phyloP scores from a whole-genome alignment of 202 grass and related monocot species.

The Dendrocalamus latiflorus region DNA sequence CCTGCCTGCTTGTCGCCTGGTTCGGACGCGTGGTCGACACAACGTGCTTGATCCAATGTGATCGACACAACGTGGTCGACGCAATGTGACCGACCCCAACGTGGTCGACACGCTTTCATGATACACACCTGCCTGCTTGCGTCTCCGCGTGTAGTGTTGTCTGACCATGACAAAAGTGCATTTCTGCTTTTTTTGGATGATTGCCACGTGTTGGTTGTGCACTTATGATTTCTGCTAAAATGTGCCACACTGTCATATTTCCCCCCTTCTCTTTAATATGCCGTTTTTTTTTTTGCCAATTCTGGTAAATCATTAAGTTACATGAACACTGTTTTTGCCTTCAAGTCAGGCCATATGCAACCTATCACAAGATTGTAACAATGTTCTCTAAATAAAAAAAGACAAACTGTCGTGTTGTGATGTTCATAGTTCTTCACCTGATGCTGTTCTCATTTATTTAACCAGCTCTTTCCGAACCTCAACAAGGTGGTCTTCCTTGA shows the following conservation, averaged over 20 bases:
- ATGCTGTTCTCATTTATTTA: constrained; percentile 41
- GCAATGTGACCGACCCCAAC: too few species aligned
- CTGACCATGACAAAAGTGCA: too few species aligned
- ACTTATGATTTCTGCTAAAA: background rate
- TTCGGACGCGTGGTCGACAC: too few species aligned
- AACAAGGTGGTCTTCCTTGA: too few species aligned
- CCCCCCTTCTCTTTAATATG: background rate
- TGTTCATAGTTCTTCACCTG: background rate
- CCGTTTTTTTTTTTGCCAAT: background rate
- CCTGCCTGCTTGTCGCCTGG: too few species aligned
- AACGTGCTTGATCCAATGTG: too few species aligned
- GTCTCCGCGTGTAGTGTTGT: too few species aligned
- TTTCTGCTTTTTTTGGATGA: background rate
- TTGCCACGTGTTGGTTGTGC: background rate
- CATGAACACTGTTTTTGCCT: background rate
- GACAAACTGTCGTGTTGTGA: background rate
- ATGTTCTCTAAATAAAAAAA: background rate
- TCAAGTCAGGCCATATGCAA: background rate
- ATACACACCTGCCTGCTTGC: too few species aligned
- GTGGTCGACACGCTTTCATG: too few species aligned
- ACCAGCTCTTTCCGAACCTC: constrained; percentile 89
- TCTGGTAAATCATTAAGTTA: constrained; percentile 5
- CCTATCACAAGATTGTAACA: background rate
- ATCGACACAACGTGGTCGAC: too few species aligned
- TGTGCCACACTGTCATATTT: background rate